Evolutionary conservation across 768 basidiomycete species (phyloP).

Genomic region (Amanita polypyramis): DNA sequence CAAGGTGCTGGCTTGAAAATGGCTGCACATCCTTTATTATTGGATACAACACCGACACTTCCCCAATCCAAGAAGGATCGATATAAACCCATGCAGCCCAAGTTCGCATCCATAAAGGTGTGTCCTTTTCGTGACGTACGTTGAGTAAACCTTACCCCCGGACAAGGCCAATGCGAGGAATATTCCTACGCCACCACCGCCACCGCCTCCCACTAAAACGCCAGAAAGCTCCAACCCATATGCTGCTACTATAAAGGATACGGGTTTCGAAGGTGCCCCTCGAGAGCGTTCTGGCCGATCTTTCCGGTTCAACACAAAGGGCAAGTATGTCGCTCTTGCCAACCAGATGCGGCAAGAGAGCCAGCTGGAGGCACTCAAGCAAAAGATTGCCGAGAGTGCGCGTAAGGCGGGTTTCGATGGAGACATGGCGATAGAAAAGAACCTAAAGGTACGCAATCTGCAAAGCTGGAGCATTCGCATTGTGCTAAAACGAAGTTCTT

Average conservation of each 20-base stretch:
- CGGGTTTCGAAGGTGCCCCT: slow-evolving; percentile 64
- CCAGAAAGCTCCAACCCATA: slow-evolving; percentile 69
- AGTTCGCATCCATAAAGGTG: slow-evolving; percentile 92
- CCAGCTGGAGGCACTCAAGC: slow-evolving; percentile 85
- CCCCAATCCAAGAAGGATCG: slow-evolving; percentile 79
- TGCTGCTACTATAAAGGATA: slow-evolving; percentile 48
- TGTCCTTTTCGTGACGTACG: slow-evolving; percentile 9
- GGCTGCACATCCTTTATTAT: slow-evolving; percentile 80
- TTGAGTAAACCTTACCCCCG: background rate
- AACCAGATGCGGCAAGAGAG: slow-evolving; percentile 64
- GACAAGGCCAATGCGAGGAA: slow-evolving; percentile 68
- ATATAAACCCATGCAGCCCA: slow-evolving; percentile 98
- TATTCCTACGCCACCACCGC: slow-evolving; percentile 49
- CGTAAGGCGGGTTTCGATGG: slow-evolving; percentile 89
- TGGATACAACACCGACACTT: slow-evolving; percentile 50
- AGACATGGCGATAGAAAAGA: slow-evolving; percentile 89
- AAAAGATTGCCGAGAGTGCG: slow-evolving; percentile 86
- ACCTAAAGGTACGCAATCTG: slow-evolving; percentile 56
- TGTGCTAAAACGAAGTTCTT: background rate
- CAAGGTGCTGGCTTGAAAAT: slow-evolving; percentile 82
- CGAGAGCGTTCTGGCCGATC: slow-evolving; percentile 58
- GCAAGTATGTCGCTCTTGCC: slow-evolving; percentile 74
- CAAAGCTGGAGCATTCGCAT: background rate
- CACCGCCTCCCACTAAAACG: slow-evolving; percentile 26
- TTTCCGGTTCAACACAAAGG: slow-evolving; percentile 87